Conservation (phyloP, 371 early-diverging fungal genomes). For the Mortierella sp. region DNA sequence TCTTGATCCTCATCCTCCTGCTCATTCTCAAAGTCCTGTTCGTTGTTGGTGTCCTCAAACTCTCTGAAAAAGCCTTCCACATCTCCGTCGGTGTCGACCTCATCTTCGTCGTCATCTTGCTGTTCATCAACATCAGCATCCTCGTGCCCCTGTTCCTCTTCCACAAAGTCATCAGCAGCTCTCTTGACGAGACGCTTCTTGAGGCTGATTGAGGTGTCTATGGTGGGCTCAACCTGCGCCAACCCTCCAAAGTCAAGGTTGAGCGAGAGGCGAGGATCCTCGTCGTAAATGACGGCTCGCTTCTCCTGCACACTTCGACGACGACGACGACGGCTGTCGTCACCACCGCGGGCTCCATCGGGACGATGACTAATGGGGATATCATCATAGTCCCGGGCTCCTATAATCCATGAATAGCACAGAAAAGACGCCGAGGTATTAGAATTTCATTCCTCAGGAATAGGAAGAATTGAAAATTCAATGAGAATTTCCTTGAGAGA, state of each 20-base stretch:
- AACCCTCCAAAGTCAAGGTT: slow-evolving; percentile 12
- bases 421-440: neutral
- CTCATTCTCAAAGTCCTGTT: slow-evolving; percentile 2
- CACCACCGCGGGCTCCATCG: slow-evolving; percentile 34
- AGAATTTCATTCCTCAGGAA: neutral
- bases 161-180: slow-evolving; percentile 4
- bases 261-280: slow-evolving; percentile 13
- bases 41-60: slow-evolving; percentile 12
- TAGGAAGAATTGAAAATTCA: neutral
- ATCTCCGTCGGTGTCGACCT: slow-evolving; percentile 1
- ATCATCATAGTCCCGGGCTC: slow-evolving; percentile 1
- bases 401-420: neutral
- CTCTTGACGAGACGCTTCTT: slow-evolving; percentile 14
- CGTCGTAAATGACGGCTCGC: slow-evolving; percentile 27
- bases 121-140: neutral
- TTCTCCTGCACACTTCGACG: slow-evolving; percentile 11
- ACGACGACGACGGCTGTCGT: slow-evolving; percentile 13
- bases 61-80: slow-evolving; percentile 13
- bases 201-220: neutral
- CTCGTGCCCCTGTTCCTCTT: neutral
- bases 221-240: neutral
- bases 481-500: neutral
- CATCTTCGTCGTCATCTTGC: slow-evolving; percentile 4
- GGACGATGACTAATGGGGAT: slow-evolving; percentile 26
- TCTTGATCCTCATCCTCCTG: slow-evolving; percentile 1